Evolutionary conservation across 805 yeast genomes (phyloP), one percentile per base, ranked within the genome.

Genomic region (Kodamaea laetipori): DNA sequence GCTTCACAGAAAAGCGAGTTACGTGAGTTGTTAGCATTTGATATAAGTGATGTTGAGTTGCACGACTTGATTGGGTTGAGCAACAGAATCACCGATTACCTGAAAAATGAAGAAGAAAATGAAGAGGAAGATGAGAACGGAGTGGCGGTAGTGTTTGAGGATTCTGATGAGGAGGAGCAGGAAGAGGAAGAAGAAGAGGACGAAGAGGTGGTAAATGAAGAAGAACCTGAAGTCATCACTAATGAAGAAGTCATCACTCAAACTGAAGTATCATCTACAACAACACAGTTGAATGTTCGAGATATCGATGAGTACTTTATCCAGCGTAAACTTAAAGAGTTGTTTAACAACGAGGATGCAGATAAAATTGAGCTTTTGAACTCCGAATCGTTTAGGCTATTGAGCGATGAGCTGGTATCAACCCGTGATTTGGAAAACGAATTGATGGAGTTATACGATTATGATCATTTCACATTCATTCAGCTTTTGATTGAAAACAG

Each of bases 401-500:
- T 89, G 2, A 60, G 67, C 1, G 56, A 71, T 16, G 52, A 59
- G 2, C 56, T 65, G 6, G 46, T 67, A 2, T 59, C 70, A 21
- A 55, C 63, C 9, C 63, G 77, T 28, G 73, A 70, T 12, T 67
- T 80, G 36, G 88, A 83, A 50, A 74, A 73, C 30, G 71, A 67
- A n/a, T 56, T 89, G 4, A 60, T 77, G 54, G 76, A 74, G 21
- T 48, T 78, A 1, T 63, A 85, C n/a, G 77, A 78, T 6, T 68
- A 64, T 42, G 82, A 79, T 28, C 64, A 78, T 44, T 66, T 75
- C 34, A 74, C 68, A 0, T 57, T 85, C n/a, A 73, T 79, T 2
- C 69, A 73, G 30, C 50, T 63, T 9, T 56, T 86, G 19, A 61
- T 78, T 9, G 65, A 68, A 18, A 83, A 87, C 54, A 58, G 83